These are phyloP conservation scores for Raphanus sativus DNA, from an alignment of 345 rosid genomes.

Conservation along the genomic window DNA sequence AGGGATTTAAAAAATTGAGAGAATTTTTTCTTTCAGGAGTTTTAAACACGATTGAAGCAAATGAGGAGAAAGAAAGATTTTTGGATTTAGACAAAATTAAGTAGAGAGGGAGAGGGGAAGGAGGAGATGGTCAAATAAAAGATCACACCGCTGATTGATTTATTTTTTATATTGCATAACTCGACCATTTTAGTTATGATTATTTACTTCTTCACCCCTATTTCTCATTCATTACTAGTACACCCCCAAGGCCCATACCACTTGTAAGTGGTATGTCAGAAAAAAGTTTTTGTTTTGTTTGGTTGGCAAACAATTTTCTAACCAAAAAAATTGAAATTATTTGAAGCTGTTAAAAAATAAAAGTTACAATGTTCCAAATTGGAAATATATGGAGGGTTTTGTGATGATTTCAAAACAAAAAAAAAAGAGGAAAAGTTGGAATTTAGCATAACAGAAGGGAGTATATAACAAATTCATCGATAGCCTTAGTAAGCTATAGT, in stretches of 20 bases:
- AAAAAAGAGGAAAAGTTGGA: background rate
- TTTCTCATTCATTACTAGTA: background rate
- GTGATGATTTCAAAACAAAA: background rate
- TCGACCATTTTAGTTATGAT: background rate
- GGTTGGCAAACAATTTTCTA: background rate
- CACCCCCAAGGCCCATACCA: too few relatives aligned
- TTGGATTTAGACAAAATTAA: background rate
- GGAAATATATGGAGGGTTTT: background rate
- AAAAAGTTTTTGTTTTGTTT: background rate
- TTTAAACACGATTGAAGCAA: too few relatives aligned
- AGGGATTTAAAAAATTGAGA: background rate
- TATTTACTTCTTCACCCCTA: background rate
- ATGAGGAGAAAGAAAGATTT: slow-evolving; percentile 6
- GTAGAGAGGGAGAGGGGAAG: background rate
- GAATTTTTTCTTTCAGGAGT: too few relatives aligned
- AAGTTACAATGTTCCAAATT: background rate
- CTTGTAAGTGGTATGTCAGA: too few relatives aligned
- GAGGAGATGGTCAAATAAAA: slow-evolving; percentile 7
- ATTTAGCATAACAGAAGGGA: background rate
- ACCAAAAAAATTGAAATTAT: background rate
- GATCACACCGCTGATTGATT: background rate
- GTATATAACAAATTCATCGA: background rate
- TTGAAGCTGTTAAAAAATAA: background rate
- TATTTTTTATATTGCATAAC: background rate
- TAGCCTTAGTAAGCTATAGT: too few relatives aligned